phyloP scores from a whole-genome alignment of 495 filamentous ascomycete genomes.

The Tuber calosporum region DNA sequence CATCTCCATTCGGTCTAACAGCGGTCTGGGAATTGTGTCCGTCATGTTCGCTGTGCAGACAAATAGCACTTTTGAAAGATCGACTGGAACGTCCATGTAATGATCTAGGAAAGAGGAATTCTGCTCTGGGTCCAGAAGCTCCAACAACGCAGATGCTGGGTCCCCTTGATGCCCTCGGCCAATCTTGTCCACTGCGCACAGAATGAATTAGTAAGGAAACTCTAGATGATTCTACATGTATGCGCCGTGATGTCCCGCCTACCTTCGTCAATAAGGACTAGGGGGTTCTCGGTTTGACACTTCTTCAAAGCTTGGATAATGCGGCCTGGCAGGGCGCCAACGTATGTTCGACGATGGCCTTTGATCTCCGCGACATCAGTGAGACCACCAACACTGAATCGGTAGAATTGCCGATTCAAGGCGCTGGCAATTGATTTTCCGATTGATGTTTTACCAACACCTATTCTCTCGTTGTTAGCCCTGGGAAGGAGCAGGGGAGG shows the following conservation, averaged over 20 bases:
- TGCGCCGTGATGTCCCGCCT: conserved; percentile 1
- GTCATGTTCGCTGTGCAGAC: conserved; percentile 99
- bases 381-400: conserved; percentile 94
- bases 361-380: conserved; percentile 99
- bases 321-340: conserved; percentile 88
- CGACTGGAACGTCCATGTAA: conserved; percentile 97
- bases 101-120: conserved; percentile 97
- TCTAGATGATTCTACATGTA: not conserved
- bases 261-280: conserved; percentile 88
- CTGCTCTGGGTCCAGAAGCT: conserved; percentile 94
- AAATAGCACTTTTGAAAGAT: conserved; percentile 95
- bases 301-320: conserved; percentile 99
- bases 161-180: conserved; percentile 93
- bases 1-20: conserved; percentile 96
- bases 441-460: conserved; percentile 97
- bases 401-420: conserved; percentile 90
- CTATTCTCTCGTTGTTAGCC: conserved; percentile 38
- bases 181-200: conserved; percentile 71
- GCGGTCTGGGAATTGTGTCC: conserved; percentile 90
- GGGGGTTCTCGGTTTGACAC: conserved; percentile 94
- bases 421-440: conserved; percentile 96
- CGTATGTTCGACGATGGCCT: conserved; percentile 92
- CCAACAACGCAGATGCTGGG: conserved; percentile 86
- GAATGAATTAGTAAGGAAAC: not conserved
- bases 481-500: conserved; percentile 5